Evolutionary conservation across 1,139 yeast genomes (phyloP).

Genomic region (Scheffersomyces quercinus): DNA sequence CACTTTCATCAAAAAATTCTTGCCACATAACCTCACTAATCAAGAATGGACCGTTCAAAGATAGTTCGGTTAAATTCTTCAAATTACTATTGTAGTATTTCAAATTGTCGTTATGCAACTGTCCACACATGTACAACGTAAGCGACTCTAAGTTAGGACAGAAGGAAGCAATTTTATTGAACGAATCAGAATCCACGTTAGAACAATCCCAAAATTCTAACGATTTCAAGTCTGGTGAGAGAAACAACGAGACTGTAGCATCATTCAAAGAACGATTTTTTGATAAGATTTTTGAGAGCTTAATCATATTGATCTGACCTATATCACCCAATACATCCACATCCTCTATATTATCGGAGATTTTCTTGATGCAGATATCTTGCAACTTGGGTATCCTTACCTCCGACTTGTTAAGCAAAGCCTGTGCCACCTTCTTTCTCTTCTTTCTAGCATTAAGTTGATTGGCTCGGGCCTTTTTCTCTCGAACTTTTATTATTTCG

Average conservation of each 20-base stretch:
- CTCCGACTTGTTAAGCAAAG: slow-evolving; percentile 70
- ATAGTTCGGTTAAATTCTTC: slow-evolving; percentile 49
- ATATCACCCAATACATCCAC: slow-evolving; percentile 81
- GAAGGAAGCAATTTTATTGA: slow-evolving; percentile 69
- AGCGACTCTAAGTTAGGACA: slow-evolving; percentile 73
- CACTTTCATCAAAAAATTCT: slow-evolving; percentile 57
- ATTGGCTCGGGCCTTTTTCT: slow-evolving; percentile 47
- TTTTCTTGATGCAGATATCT: slow-evolving; percentile 72
- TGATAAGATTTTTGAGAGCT: slow-evolving; percentile 72
- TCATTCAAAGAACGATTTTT: slow-evolving; percentile 78
- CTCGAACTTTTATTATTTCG: slow-evolving; percentile 41
- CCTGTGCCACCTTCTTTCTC: slow-evolving; percentile 79
- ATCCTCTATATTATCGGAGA: slow-evolving; percentile 72
- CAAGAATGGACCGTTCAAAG: slow-evolving; percentile 85
- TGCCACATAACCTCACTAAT: slow-evolving; percentile 78
- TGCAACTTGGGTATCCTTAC: slow-evolving; percentile 70
- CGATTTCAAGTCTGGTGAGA: slow-evolving; percentile 55
- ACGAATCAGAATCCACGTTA: slow-evolving; percentile 63
- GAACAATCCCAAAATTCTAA: slow-evolving; percentile 94
- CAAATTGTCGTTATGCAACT: slow-evolving; percentile 75
- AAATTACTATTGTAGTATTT: slow-evolving; percentile 62
- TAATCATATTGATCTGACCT: slow-evolving; percentile 59
- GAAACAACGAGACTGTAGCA: slow-evolving; percentile 68
- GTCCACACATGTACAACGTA: slow-evolving; percentile 90
- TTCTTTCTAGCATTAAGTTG: slow-evolving; percentile 67